These are phyloP conservation scores for Sugiyamaella qingdaonensis DNA, from an alignment of 805 yeast species.

Conservation along the genomic window DNA sequence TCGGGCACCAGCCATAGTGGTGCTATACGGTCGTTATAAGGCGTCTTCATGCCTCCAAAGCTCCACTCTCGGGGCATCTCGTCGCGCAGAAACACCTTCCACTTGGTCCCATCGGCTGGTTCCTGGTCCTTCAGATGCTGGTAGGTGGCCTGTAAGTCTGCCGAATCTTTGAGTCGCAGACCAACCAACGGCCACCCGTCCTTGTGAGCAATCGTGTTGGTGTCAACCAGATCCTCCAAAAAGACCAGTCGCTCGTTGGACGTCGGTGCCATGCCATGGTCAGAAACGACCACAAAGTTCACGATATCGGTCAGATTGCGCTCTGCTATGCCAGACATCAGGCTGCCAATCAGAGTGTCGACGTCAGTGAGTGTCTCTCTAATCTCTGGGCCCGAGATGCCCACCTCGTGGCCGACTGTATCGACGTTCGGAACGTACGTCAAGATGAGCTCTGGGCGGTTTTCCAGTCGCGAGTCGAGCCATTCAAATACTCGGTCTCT, in stretches of 20 bases:
- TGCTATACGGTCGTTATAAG: slow-evolving; percentile 61
- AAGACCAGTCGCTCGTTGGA: slow-evolving; percentile 62
- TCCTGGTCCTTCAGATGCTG: slow-evolving; percentile 21
- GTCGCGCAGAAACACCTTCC: slow-evolving; percentile 48
- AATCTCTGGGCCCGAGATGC: slow-evolving; percentile 59
- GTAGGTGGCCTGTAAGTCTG: slow-evolving; percentile 43
- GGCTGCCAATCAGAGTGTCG: slow-evolving; percentile 55
- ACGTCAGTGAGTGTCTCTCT: slow-evolving; percentile 54
- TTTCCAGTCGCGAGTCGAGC: slow-evolving; percentile 53
- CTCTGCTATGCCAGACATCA: slow-evolving; percentile 44
- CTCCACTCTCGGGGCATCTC: slow-evolving; percentile 52
- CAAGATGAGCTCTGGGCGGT: slow-evolving; percentile 72
- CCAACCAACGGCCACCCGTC: slow-evolving; percentile 91
- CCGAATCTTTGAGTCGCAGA: slow-evolving; percentile 50
- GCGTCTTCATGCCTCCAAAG: slow-evolving; percentile 44
- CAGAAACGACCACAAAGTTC: slow-evolving; percentile 76
- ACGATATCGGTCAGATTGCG: slow-evolving; percentile 63
- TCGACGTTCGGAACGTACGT: slow-evolving; percentile 81
- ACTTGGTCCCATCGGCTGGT: slow-evolving; percentile 28
- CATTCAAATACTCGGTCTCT: slow-evolving; percentile 55
- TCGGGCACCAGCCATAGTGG: slow-evolving; percentile 84
- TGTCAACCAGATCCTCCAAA: slow-evolving; percentile 66
- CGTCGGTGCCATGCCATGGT: slow-evolving; percentile 93
- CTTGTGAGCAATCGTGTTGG: slow-evolving; percentile 50
- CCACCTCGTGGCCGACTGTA: slow-evolving; percentile 68